Evolutionary conservation across 2,329 filamentous ascomycete species (phyloP), one percentile per base, ranked within the genome.

Genomic region (Lasiodiplodia sp.): DNA sequence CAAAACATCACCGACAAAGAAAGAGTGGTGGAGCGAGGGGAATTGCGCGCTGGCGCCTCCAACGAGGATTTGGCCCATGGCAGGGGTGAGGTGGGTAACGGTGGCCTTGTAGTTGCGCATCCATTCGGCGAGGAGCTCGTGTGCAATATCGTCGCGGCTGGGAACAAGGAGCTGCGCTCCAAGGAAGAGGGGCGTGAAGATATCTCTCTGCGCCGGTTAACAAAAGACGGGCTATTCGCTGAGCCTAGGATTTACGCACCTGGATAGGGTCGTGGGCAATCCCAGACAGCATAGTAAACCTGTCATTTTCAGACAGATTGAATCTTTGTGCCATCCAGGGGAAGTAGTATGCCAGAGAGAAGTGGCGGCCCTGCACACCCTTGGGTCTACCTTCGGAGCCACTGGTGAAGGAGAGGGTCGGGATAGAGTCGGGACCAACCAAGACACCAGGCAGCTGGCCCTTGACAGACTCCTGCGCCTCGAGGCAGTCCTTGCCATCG

Each of bases 11-110:
- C 96, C 96, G 1, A 98, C 95, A 71, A 95, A 98, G 84, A 98
- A 95, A 21, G 90, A 93, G 68, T 89, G 85, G 69, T 91, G 86
- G n/a, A 98, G 84, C 14, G 86, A 85, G 1, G 93, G 91, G 75
- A 97, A 96, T 72, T 92, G 80, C 0, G 92, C 89, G 3, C 83
- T 90, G 28, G 93, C 92, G 72, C 92, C 93, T 53, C 94, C 94
- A n/a, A 95, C 90, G 2, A 98, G 83, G 70, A 98, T 96, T 74
- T 97, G 93, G 67, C 94, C 94, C 94, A 98, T 97, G 68, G 96
- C 96, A 11, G 96, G 96, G 1, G 96, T 99, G 49, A 98, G 82
- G 80, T 98, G 96, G 14, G 91, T 93, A 23, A 94, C 92, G 18
- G 90, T 97, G 2, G 92, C 88, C 67, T 86, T 82, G 75, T 92